Evolutionary conservation across 2,329 filamentous ascomycete species (phyloP).

Genomic region (Fusarium begoniae): DNA sequence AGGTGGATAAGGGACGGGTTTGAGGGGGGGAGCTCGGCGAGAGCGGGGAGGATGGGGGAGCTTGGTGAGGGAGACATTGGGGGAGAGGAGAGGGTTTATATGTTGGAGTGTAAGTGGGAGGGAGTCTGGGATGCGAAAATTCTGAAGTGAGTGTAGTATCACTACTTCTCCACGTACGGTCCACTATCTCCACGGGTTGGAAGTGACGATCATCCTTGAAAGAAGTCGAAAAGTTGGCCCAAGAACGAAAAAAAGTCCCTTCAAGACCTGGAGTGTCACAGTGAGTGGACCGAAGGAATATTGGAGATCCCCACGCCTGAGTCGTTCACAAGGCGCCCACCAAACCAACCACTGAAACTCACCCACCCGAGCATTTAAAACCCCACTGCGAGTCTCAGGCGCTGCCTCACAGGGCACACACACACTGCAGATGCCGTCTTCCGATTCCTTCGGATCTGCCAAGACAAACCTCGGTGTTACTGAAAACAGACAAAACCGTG

Average conservation of each 20-base stretch:
- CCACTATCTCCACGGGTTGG: slow-evolving; percentile 24
- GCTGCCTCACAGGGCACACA: slow-evolving; percentile 7
- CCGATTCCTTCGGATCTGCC: slow-evolving; percentile 36
- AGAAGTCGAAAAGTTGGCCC: slow-evolving; percentile 20
- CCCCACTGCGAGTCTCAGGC: background rate
- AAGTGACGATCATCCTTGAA: slow-evolving; percentile 34
- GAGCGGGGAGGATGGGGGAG: slow-evolving; percentile 14
- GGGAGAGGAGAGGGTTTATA: slow-evolving; percentile 23
- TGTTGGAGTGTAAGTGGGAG: background rate
- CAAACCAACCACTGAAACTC: background rate
- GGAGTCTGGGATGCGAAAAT: slow-evolving; percentile 11
- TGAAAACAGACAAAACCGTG: background rate
- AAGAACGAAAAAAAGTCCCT: background rate
- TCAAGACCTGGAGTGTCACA: background rate
- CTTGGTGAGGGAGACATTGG: background rate
- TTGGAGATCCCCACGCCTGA: slow-evolving; percentile 10
- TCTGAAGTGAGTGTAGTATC: slow-evolving; percentile 3
- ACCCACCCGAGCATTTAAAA: background rate
- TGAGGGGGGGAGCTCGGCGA: slow-evolving; percentile 14
- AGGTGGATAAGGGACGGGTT: too few relatives aligned
- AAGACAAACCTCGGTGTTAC: slow-evolving; percentile 39
- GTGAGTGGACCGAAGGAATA: background rate
- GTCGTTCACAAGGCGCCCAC: background rate
- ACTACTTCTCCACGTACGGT: slow-evolving; percentile 4
- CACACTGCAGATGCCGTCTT: slow-evolving; percentile 20